Evolutionary conservation across 257 asterid species (phyloP).

Genomic region (Solanum rostratum): DNA sequence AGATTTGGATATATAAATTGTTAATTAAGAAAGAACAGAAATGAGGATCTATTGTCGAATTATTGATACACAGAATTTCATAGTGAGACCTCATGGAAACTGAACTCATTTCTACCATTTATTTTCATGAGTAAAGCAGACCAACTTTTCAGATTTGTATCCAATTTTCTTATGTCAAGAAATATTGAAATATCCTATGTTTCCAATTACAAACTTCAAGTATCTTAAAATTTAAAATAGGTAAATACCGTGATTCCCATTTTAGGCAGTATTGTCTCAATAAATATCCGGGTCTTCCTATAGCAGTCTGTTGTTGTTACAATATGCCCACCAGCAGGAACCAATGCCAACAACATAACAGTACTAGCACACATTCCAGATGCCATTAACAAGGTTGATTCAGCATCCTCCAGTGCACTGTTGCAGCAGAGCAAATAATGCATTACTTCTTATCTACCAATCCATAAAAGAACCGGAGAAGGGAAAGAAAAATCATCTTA

Average conservation of each 20-base stretch:
- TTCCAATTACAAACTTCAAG: not conserved
- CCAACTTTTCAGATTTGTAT: not conserved
- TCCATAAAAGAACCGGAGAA: not conserved
- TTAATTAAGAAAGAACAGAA: not conserved
- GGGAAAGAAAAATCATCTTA: not conserved
- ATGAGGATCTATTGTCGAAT: not conserved
- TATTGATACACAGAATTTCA: not conserved
- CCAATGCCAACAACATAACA: conserved; percentile 69
- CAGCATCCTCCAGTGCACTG: conserved; percentile 98
- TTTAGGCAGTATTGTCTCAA: conserved; percentile 76
- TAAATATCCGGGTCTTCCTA: conserved; percentile 76
- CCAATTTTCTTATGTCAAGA: not conserved
- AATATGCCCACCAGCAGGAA: conserved; percentile 92
- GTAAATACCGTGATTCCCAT: conserved; percentile 72
- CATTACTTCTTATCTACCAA: not conserved
- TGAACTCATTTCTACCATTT: not conserved
- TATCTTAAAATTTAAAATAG: not conserved
- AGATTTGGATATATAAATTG: not conserved
- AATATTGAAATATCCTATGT: not conserved
- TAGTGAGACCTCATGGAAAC: not conserved
- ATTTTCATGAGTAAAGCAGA: not conserved
- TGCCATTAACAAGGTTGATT: conserved; percentile 65
- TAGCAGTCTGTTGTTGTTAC: conserved; percentile 94
- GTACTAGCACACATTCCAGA: conserved; percentile 96
- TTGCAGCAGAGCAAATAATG: conserved; percentile 9